Evolutionary conservation across 441 rosid species (phyloP).

Genomic region (Metrosideros polymorpha): DNA sequence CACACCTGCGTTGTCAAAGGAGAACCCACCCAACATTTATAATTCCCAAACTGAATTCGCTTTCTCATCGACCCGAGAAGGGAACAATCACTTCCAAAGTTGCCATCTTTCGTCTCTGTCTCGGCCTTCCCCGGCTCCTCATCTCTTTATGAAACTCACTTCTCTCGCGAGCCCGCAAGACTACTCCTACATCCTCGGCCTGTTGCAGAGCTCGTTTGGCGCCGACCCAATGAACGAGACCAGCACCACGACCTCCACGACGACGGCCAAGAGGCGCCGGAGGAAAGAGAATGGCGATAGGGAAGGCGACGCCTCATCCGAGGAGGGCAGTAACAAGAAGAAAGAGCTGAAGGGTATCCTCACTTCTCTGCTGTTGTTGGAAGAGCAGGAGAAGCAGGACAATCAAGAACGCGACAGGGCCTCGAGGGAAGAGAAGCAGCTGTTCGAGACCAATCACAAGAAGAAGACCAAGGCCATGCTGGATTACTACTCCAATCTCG

Average conservation of each 20-base stretch:
- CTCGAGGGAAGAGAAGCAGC: constrained; percentile 30
- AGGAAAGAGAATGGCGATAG: background rate
- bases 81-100: background rate
- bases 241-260: background rate
- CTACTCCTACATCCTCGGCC: background rate
- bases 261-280: background rate
- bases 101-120: background rate
- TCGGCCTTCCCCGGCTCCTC: background rate
- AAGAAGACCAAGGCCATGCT: constrained; percentile 45
- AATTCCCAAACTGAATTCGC: background rate
- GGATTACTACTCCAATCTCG: constrained; percentile 45
- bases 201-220: background rate
- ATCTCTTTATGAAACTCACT: constrained; percentile 17
- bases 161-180: constrained; percentile 1
- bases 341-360: constrained; percentile 52
- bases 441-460: constrained; percentile 40
- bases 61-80: background rate
- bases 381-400: constrained; percentile 51
- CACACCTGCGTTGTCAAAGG: background rate
- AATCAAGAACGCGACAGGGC: constrained; percentile 22
- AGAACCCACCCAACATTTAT: background rate
- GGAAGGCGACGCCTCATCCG: background rate
- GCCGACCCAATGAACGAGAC: constrained; percentile 26
- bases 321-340: constrained; percentile 10
- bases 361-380: constrained; percentile 51